Conservation (phyloP, 1,139 yeast genomes). For the Kodamaea ohmeri region DNA sequence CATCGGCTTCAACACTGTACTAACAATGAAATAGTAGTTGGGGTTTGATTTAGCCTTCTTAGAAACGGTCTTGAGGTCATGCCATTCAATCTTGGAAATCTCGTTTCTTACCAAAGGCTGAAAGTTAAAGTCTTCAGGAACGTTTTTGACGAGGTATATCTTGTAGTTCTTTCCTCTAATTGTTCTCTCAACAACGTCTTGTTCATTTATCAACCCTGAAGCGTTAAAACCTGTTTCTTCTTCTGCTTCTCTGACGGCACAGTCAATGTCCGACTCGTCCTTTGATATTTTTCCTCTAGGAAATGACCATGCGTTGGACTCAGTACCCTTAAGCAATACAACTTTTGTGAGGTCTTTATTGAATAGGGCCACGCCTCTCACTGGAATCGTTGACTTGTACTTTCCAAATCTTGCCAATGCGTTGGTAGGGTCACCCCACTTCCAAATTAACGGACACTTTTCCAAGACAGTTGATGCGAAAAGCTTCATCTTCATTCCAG, state of each 20-base stretch:
- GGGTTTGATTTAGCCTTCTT: constrained; percentile 40
- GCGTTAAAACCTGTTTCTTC: constrained; percentile 97
- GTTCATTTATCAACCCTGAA: constrained; percentile 59
- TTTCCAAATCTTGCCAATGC: constrained; percentile 75
- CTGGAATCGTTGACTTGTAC: constrained; percentile 90
- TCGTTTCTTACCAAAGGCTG: constrained; percentile 85
- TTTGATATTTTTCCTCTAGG: constrained; percentile 97
- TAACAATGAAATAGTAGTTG: constrained; percentile 54
- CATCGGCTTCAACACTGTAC: constrained; percentile 61
- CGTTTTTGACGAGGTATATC: constrained; percentile 72
- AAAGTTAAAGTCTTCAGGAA: constrained; percentile 74
- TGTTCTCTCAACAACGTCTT: constrained; percentile 78
- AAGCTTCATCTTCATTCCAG: constrained; percentile 73
- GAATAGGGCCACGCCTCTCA: constrained; percentile 90
- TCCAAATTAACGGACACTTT: constrained; percentile 83
- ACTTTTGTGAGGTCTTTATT: constrained; percentile 69
- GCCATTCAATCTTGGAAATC: constrained; percentile 57
- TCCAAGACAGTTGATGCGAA: constrained; percentile 72
- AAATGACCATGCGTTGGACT: constrained; percentile 86
- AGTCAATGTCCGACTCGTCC: constrained; percentile 83
- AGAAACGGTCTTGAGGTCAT: constrained; percentile 36
- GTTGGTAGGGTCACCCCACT: constrained; percentile 76
- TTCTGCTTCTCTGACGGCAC: constrained; percentile 90
- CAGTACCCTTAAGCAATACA: constrained; percentile 81
- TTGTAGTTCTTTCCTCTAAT: constrained; percentile 82